Evolutionary conservation across 2,329 filamentous ascomycete genomes (phyloP), one percentile per base, ranked within the genome.

Genomic region (Aspergillus costaricaensis): DNA sequence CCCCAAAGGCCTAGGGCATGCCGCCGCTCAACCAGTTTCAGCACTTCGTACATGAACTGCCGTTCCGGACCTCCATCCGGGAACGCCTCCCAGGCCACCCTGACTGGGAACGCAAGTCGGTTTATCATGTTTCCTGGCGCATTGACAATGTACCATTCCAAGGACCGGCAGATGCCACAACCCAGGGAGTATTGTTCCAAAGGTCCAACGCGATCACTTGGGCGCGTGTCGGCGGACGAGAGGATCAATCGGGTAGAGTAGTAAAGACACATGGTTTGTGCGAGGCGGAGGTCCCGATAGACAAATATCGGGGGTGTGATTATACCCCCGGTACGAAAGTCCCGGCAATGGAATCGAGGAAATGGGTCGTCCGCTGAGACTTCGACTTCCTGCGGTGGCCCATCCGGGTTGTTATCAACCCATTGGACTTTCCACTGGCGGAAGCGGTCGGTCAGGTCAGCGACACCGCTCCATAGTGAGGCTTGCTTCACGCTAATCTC

Each of bases 41-140:
- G 55, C 14, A 77, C 73, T 7, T 73, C 68, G 9, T 64, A 59
- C 65, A 76, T 69, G 17, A 74, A 76, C 2, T 53, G 59, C 21
- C 71, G 71, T 53, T 76, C 74, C 2, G 73, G 70, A 1, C 72
- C 72, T 5, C 60, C 64, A 3, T 70, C 68, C 1, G 74, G 73
- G 39, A 77, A 72, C 1, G 66, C 73, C 52, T 77, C 74, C 74
- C 74, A 77, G 6, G 74, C 74, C 1, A 76, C 74, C 2, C 74
- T 71, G 5, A 73, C 72, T 2, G 74, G 66, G 36, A 77, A 76
- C 1, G 74, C 74, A 10, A 77, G 70, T 2, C 74, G 74, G 53
- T 76, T 77, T 51, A 77, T 76, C 74, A 77, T 76, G 55, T 76
- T 76, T 1, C 74, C 74, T 0, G 74, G 73, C 0, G 74, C 69